phyloP scores from a whole-genome alignment of 1,284 basidiomycete species.

The Cryptococcus floricola region DNA sequence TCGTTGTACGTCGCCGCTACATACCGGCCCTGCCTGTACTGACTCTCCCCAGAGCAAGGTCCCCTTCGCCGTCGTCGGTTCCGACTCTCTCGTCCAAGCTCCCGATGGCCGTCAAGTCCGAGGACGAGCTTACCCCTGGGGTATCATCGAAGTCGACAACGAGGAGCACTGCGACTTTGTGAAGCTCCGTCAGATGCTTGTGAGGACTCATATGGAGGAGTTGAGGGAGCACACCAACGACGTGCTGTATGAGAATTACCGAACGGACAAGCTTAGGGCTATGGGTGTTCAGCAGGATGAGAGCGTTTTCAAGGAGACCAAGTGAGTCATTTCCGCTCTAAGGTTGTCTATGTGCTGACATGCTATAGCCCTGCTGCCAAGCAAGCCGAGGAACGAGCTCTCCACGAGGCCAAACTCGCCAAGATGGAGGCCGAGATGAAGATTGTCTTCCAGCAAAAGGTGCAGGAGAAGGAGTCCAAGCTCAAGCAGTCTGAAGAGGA shows the following conservation, averaged over 20 bases:
- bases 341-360: background rate
- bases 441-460: conserved; percentile 99
- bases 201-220: conserved; percentile 97
- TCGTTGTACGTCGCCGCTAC: conserved; percentile 56
- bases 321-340: conserved; percentile 59
- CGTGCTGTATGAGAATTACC: conserved; percentile 91
- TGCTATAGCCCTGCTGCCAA: conserved; percentile 76
- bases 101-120: conserved; percentile 84
- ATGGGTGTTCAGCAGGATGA: conserved; percentile 97
- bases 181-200: conserved; percentile 96
- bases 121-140: conserved; percentile 93
- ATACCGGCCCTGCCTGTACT: background rate
- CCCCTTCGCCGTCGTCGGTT: conserved; percentile 94
- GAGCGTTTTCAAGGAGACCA: conserved; percentile 95
- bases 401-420: conserved; percentile 90
- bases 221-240: conserved; percentile 90
- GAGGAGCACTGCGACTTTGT: conserved; percentile 98
- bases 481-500: conserved; percentile 97
- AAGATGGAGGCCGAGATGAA: conserved; percentile 99
- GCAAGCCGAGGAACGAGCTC: conserved; percentile 86
- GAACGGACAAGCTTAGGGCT: conserved; percentile 85
- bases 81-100: conserved; percentile 72
- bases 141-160: conserved; percentile 95
- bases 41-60: conserved; percentile 66
- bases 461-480: conserved; percentile 96